Evolutionary conservation across 169 alveolate species (phyloP).

Genomic region (Perkinsus olseni): DNA sequence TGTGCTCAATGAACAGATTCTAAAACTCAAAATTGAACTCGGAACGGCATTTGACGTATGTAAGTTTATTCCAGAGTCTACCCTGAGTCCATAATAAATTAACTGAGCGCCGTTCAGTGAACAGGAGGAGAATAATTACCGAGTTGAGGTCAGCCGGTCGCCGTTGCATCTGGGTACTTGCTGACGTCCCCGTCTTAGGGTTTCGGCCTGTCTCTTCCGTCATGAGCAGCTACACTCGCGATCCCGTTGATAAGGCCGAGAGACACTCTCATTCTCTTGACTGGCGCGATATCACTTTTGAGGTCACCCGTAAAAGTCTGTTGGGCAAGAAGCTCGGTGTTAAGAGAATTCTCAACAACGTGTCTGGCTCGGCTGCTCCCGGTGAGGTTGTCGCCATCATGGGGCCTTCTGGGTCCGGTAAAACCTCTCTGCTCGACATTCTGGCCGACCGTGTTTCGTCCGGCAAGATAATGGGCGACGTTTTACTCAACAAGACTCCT

Average conservation of each 20-base stretch:
- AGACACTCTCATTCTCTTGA: neutral
- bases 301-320: neutral
- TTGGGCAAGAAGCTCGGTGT: neutral
- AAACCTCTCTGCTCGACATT: slow-evolving; percentile 26
- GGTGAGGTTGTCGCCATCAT: slow-evolving; percentile 34
- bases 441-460: slow-evolving; percentile 12
- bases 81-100: neutral
- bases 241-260: neutral
- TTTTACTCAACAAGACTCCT: slow-evolving; percentile 22
- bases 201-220: too few relatives aligned
- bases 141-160: neutral
- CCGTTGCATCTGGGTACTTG: neutral
- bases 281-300: neutral
- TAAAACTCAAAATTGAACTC: too few relatives aligned
- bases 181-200: neutral
- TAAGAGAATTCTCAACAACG: slow-evolving; percentile 12
- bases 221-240: neutral
- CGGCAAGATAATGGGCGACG: slow-evolving; percentile 30
- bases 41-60: too few relatives aligned
- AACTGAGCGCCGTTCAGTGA: neutral
- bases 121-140: neutral
- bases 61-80: too few relatives aligned
- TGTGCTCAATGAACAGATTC: neutral
- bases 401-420: slow-evolving; percentile 38
- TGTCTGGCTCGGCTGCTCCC: slow-evolving; percentile 31